phyloP scores from a whole-genome alignment of 202 grass and related monocot species.

The Digitaria exilis region DNA sequence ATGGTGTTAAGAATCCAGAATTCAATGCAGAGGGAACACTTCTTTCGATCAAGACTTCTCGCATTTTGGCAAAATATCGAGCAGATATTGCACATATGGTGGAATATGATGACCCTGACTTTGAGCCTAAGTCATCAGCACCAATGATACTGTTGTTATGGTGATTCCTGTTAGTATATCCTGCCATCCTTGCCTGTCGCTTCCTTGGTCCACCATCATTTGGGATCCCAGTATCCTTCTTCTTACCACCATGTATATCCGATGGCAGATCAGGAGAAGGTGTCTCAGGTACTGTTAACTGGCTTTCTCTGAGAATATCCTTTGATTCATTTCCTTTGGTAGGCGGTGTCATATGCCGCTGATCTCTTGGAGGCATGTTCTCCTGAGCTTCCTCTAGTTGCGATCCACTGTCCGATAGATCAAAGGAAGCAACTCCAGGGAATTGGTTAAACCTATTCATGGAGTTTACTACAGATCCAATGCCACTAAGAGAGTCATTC shows the following conservation, averaged over 20 bases:
- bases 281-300: constrained; percentile 93
- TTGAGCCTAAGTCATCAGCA: constrained; percentile 67
- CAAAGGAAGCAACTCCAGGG: constrained; percentile 60
- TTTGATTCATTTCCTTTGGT: constrained; percentile 64
- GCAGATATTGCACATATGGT: constrained; percentile 91
- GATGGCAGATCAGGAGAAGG: constrained; percentile 91
- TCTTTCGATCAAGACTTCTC: constrained; percentile 90
- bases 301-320: constrained; percentile 78
- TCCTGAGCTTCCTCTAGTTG: constrained; percentile 63
- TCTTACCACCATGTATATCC: constrained; percentile 74
- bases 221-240: constrained; percentile 78
- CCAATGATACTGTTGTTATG: constrained; percentile 54
- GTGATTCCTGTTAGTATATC: constrained; percentile 61
- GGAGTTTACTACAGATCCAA: constrained; percentile 47
- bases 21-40: constrained; percentile 88
- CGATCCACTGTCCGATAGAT: constrained; percentile 68
- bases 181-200: constrained; percentile 72
- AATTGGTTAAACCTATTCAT: constrained; percentile 65
- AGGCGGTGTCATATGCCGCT: constrained; percentile 77
- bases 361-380: constrained; percentile 84
- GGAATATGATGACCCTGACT: constrained; percentile 72
- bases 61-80: constrained; percentile 85
- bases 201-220: constrained; percentile 78
- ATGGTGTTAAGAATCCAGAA: constrained; percentile 93
- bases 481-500: constrained; percentile 55